Base-by-base conservation (phyloP, 805 yeast genomes). In the Candida tibetensis region DNA sequence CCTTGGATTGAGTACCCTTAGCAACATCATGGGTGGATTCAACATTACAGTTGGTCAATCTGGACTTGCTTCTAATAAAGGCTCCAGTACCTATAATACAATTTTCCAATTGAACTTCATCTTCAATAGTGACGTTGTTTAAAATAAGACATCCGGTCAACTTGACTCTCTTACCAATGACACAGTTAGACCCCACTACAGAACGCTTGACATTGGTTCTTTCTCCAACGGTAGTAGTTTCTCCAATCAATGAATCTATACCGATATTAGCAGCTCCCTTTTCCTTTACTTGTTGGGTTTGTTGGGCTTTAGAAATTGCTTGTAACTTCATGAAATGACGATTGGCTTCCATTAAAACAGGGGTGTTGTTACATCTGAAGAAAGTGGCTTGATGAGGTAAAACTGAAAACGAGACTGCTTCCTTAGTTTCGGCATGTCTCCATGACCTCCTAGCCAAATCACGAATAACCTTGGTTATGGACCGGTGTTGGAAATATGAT, bases 371-470 rank as follows among this genome's bases (percentile, higher is more conserved):
- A 34, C 85, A 74, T 48, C 98, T 76, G 42, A 86, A 73, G 53
- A 90, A 90, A 2, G 74, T 67, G 9, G 84, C 77, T 42, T 80
- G 77, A 19, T 74, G 68, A 3, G 96, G 95, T 18, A 90, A 57
- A 17, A 81, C 73, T 45, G 83, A 75, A 49, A 91, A 68, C 3
- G 84, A 84, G 13, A 93, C 75, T 1, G 81, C 75, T 39, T 81
- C 86, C 45, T 71, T 70, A 7, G 61, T 55, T 4, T 54, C 51
- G 0, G 83, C 70, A 56, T 89, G 96, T 51, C 76, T 77, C 99
- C 99, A 93, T 1, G 96, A 82, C 46, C 95, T 77, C 60, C 98
- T 77, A 3, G 95, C 95, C 41, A 91, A 63, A 53, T 89, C 96
- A 53, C 98, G 77, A 29, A 89, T 75, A 17, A 90, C 71, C 53